Conservation (phyloP, 73 alveolate genomes). For the Paramecium primaurelia region DNA sequence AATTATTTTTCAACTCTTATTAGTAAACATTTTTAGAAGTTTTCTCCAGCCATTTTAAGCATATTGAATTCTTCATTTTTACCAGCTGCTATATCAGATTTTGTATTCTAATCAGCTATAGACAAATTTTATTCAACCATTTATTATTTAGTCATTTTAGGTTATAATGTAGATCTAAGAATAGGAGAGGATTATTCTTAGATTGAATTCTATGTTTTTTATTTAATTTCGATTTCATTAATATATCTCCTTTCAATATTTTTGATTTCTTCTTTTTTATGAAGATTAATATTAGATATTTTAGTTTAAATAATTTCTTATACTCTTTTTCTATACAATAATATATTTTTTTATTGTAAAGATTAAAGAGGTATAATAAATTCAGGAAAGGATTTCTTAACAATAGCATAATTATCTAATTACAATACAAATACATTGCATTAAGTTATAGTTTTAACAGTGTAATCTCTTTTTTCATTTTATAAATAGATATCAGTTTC, state of each 20-base stretch:
- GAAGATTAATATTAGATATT: background rate
- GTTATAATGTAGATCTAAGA: background rate
- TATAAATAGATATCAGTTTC: background rate
- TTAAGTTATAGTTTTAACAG: background rate
- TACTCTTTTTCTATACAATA: background rate
- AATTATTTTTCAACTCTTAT: constrained; percentile 47
- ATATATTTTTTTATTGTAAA: background rate
- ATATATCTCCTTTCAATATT: constrained; percentile 5
- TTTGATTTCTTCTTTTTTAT: background rate
- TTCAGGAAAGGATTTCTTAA: constrained; percentile 27
- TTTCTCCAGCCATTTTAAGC: constrained; percentile 41
- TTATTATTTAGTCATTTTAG: constrained; percentile 23
- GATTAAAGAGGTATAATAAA: background rate
- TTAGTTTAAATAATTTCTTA: background rate
- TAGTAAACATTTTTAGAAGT: constrained; percentile 24
- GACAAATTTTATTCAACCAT: constrained; percentile 21
- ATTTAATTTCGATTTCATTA: background rate
- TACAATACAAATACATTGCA: background rate
- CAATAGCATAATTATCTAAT: background rate
- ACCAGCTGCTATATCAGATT: background rate
- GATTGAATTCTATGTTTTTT: background rate
- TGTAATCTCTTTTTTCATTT: background rate
- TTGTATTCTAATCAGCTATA: background rate
- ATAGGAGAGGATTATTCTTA: background rate
- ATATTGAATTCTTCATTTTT: constrained; percentile 39